A percentile compares a stretch with the other conserved stretches of the same genome.
These are phyloP conservation scores for Neurospora pannonica DNA, from an alignment of 495 filamentous ascomycete genomes.

Conservation along the genomic window DNA sequence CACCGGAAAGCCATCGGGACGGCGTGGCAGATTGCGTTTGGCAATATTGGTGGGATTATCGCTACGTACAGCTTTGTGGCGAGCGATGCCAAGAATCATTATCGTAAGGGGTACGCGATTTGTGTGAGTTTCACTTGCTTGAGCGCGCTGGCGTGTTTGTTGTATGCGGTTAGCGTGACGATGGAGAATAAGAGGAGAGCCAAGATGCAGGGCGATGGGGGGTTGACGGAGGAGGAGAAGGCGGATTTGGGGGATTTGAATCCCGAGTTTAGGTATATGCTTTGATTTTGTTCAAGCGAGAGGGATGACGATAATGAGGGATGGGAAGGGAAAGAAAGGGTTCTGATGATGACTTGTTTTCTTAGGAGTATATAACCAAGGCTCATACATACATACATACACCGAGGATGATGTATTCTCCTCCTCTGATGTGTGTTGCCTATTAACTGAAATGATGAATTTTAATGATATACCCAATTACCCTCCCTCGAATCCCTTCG, in stretches of 20 bases:
- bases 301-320: not conserved
- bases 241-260: constrained; percentile 60
- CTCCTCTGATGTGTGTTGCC: not conserved
- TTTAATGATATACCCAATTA: not conserved
- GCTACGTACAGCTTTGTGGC: constrained; percentile 72
- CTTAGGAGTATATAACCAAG: not conserved
- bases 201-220: constrained; percentile 37
- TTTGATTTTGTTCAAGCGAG: constrained; percentile 6
- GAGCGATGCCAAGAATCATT: constrained; percentile 56
- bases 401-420: not conserved
- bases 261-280: constrained; percentile 51
- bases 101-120: constrained; percentile 67
- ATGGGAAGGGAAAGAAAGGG: not conserved
- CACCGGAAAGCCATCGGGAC: constrained; percentile 72
- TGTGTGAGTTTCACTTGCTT: constrained; percentile 66
- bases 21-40: constrained; percentile 86
- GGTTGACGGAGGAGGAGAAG: constrained; percentile 65
- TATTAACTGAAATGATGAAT: not conserved
- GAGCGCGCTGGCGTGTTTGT: constrained; percentile 47
- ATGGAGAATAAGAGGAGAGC: constrained; percentile 59
- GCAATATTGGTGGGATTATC: constrained; percentile 93
- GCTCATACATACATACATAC: not conserved
- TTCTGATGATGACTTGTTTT: not conserved
- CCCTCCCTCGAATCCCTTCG: not conserved
- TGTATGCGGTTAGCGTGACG: constrained; percentile 52